Conservation (phyloP, 1,284 basidiomycete genomes). For the Trametes sp. region DNA sequence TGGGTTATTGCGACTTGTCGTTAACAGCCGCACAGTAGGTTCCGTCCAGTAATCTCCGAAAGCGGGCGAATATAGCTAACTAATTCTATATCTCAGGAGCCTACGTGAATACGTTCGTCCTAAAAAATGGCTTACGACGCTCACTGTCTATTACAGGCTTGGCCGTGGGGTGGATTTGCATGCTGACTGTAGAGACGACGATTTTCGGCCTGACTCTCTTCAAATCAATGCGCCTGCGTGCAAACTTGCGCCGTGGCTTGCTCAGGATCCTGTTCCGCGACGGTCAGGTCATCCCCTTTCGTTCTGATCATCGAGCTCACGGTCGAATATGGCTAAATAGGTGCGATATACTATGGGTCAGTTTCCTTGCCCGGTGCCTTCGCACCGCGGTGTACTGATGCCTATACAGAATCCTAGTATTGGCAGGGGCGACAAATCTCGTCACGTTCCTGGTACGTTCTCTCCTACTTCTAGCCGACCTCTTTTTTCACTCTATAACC, state of each 20-base stretch:
- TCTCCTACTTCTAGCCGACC: no score
- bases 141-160: conserved; percentile 3
- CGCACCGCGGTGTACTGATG: not conserved
- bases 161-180: conserved; percentile 19
- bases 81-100: no score
- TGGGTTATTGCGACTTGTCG: no score
- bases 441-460: conserved; percentile 12
- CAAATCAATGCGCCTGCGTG: conserved; percentile 13
- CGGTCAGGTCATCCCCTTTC: conserved; percentile 1
- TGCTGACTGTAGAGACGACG: conserved; percentile 19
- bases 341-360: no score
- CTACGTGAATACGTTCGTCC: no score
- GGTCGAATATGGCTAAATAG: no score
- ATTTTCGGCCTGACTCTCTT: conserved; percentile 18
- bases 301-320: not conserved
- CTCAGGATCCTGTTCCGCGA: conserved; percentile 22
- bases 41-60: no score
- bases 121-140: not conserved
- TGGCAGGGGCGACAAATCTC: conserved; percentile 31
- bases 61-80: no score
- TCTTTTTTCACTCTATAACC: no score
- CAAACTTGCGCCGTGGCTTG: not conserved
- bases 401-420: conserved; percentile 25
- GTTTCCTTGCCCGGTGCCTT: no score
- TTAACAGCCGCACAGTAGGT: no score